Evolutionary conservation across 2,329 filamentous ascomycete genomes (phyloP).

Genomic region (Colletotrichum chrysophilum): DNA sequence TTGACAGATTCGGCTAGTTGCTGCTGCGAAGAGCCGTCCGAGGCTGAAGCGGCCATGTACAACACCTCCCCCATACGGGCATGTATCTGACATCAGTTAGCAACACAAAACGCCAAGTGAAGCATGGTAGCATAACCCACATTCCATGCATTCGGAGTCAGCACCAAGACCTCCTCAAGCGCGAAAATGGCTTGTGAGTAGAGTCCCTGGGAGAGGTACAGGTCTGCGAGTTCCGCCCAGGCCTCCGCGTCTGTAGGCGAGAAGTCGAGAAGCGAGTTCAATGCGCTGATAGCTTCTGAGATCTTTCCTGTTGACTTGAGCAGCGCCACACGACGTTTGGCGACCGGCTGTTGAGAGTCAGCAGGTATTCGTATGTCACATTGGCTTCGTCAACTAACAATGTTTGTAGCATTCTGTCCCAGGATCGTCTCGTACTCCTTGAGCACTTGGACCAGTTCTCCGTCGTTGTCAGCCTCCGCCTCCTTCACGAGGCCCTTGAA

Average conservation of each 20-base stretch:
- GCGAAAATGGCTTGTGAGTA: slow-evolving; percentile 86
- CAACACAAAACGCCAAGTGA: not conserved
- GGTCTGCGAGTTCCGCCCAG: slow-evolving; percentile 89
- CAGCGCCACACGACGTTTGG: slow-evolving; percentile 84
- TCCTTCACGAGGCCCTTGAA: slow-evolving; percentile 85
- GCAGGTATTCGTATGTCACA: slow-evolving; percentile 17
- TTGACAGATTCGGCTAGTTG: slow-evolving; percentile 76
- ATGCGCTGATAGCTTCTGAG: slow-evolving; percentile 74
- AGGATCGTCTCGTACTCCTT: slow-evolving; percentile 80
- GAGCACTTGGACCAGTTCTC: slow-evolving; percentile 72
- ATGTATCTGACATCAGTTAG: slow-evolving; percentile 69
- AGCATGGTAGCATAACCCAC: slow-evolving; percentile 52
- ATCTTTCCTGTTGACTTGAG: slow-evolving; percentile 74
- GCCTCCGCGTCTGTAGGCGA: slow-evolving; percentile 90
- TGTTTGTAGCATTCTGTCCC: slow-evolving; percentile 75
- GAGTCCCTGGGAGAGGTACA: slow-evolving; percentile 82
- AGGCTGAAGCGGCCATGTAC: slow-evolving; percentile 68
- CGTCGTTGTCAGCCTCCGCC: slow-evolving; percentile 72
- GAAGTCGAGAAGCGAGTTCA: slow-evolving; percentile 79
- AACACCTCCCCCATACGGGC: slow-evolving; percentile 84
- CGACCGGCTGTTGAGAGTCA: slow-evolving; percentile 67
- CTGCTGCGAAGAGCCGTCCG: slow-evolving; percentile 48
- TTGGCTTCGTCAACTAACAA: slow-evolving; percentile 58
- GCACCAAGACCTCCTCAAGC: slow-evolving; percentile 86
- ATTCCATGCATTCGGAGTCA: slow-evolving; percentile 95